Evolutionary conservation across 306 rosid genomes (phyloP), one percentile per base, ranked within the genome.

Genomic region (Acacia confusa): DNA sequence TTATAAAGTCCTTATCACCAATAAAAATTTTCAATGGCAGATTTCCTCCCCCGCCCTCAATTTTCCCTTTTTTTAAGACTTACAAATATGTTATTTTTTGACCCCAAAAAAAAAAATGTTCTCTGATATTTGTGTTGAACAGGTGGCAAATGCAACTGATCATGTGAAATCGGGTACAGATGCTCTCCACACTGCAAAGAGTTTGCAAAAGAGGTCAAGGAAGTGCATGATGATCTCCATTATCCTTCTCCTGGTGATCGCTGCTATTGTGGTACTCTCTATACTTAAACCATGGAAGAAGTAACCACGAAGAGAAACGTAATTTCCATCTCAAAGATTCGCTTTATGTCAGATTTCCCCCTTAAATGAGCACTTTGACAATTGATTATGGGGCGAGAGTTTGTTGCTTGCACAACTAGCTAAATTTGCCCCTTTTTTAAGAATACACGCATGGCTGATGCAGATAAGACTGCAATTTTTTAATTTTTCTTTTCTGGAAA

Each of bases 131-230:
- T 65, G 61, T 28, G 47, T 40, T 60, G 50, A 34, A 63, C 94
- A 94, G 98, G 98, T 94, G 70, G 87, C 91, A 84, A 94, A 92
- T 19, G 88, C 97, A 72, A 94, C 93, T 45, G 97, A 94, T 82
- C 90, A 92, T 67, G 94, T 94, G 72, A 83, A 76, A 75, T 24
- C 81, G 38, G 98, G 97, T 2, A 92, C 88, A 68, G 94, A 87
- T 13, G 94, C 98, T 40, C 91, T 92, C 45, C 84, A 85, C 47
- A 85, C 90, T 4, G 97, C 98, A 4, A 94, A 90, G 88, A 85
- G 85, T 76, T 78, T 92, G 83, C 98, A 91, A 72, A 92, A 81
- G 88, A 89, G 65, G 83, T 88, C 98, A 10, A 90, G 98, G 82
- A 94, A 92, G 81, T 94, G 98, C 97, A 92, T 94, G 97, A 85